Base-by-base conservation (phyloP, 495 filamentous ascomycete genomes). In the Mycothermus thermophilus region DNA sequence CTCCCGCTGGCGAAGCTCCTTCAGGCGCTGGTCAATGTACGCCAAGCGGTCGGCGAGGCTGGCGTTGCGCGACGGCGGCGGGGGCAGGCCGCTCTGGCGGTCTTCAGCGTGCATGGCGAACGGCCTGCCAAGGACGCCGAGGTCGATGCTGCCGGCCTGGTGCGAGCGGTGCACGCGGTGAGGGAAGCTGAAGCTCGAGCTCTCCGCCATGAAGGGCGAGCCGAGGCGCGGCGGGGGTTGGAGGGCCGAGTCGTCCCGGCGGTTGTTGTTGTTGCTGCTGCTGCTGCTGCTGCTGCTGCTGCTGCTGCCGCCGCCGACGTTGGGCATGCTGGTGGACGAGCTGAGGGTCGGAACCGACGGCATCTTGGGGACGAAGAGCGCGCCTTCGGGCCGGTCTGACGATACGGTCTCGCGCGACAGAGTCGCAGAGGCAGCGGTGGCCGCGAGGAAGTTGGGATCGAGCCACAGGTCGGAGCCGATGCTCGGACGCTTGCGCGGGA, bases 21-120 rank as follows among this genome's bases (percentile, higher is more conserved):
- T 65, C 30, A 72, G 57, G 27, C 66, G 63, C 39, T 66, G 58
- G 38, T 69, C 66, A 7, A 72, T 51, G 28, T 69, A 65, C 19
- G 62, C 60, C 19, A 71, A 47, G n/a, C 67, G 64, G 30, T 57
- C 54, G 28, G 62, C 51, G 27, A 64, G 44, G 28, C 45, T 54
- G 29, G 22, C 11, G 6, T 51, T 50, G 24, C 58, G 59, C 21
- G 42, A 38, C 17, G 42, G 23, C 26, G 56, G 54, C 16, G 63
- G 63, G n/a, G n/a, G n/a, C n/a, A n/a, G n/a, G n/a, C n/a, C n/a
- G n/a, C n/a, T n/a, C n/a, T n/a, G n/a, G n/a, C n/a, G n/a, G n/a
- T n/a, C n/a, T n/a, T n/a, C n/a, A n/a, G n/a, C n/a, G 16, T 64
- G 46, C 1, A 58, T 66, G n/a, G 62, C 55, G 35, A 65, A 66